Percentiles rank a stretch among this genome's conserved stretches.
Conservation (phyloP, 352 stramenopile species). For the Phytophthora boehmeriae region DNA sequence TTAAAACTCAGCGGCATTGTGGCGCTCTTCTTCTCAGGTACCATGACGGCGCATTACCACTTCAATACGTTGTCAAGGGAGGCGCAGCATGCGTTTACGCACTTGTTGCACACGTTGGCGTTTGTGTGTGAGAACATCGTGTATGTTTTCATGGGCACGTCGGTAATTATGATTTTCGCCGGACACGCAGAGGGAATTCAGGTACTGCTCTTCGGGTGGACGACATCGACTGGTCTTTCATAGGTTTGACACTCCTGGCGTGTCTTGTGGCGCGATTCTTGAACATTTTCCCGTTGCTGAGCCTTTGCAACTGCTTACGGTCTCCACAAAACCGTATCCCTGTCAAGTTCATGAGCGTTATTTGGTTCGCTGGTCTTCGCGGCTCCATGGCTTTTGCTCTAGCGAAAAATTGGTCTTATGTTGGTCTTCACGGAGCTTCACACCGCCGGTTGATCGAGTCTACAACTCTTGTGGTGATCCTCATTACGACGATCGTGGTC, state of each 20-base stretch:
- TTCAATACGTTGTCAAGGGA: constrained; percentile 86
- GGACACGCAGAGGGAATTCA: constrained; percentile 61
- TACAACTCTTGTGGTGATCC: constrained; percentile 87
- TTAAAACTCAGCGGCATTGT: constrained; percentile 92
- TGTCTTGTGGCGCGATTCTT: constrained; percentile 74
- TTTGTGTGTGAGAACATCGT: constrained; percentile 87
- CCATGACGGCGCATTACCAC: constrained; percentile 88
- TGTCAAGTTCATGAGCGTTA: constrained; percentile 78
- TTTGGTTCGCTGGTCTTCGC: constrained; percentile 94
- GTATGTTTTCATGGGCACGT: constrained; percentile 89
- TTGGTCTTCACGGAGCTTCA: constrained; percentile 64
- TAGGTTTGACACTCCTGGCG: constrained; percentile 72
- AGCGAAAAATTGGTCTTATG: constrained; percentile 86
- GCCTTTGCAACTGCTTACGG: constrained; percentile 74
- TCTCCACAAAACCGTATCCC: constrained; percentile 62
- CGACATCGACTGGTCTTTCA: constrained; percentile 85
- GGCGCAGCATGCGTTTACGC: constrained; percentile 84
- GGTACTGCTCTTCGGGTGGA: constrained; percentile 68
- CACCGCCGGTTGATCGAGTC: constrained; percentile 86
- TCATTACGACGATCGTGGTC: constrained; percentile 87
- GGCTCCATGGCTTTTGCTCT: constrained; percentile 94
- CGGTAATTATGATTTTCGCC: constrained; percentile 83
- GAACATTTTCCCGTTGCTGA: constrained; percentile 81
- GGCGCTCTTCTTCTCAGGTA: constrained; percentile 93
- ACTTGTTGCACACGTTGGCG: constrained; percentile 80